Base-by-base conservation (phyloP, 2,329 filamentous ascomycete species). In the Sporothrix brunneoviolacea region DNA sequence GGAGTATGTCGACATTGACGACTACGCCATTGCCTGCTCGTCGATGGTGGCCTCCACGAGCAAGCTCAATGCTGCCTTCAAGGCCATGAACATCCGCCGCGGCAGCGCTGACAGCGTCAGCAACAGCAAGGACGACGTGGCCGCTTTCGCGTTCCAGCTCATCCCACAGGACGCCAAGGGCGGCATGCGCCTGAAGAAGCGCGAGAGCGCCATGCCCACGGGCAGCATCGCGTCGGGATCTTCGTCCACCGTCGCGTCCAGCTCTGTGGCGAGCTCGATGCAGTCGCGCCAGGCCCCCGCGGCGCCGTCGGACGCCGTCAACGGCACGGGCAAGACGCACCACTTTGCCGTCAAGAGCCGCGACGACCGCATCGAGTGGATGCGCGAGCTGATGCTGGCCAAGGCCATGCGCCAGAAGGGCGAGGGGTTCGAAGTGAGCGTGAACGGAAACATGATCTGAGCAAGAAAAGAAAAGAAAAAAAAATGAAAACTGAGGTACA, bases 341-440 rank as follows among this genome's bases (percentile, higher is more conserved):
- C 89, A 97, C 65, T 97, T 97, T 65, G 88, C 91, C 0, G 91
- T 96, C 59, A 86, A 85, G 69, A 82, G 76, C 60, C 80, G 90
- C 13, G 88, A 96, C 63, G 88, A 96, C 64, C 80, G 91, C 55
- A 96, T 97, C 61, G 91, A 96, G 65, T 98, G 93, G 93, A 94
- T 94, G 88, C 77, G 88, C 49, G 88, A 94, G 75, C 72, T 94
- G 54, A 94, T 94, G 88, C 80, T 94, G 40, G 88, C 88, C 48
- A 93, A 93, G 72, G 88, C 88, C 16, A 72, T 89, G 64, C 87
- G 84, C 73, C 85, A 89, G 68, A 93, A 91, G 76, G 83, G 80
- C 41, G 83, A 89, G 59, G 88, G 88, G 16, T 91, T 86, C 60
- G 86, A 91, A 69, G 81, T 93, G 60, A 86, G 82, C 62, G 81